Conservation (phyloP, 2,329 filamentous ascomycete genomes). For the Dactylellina drechsleri region DNA sequence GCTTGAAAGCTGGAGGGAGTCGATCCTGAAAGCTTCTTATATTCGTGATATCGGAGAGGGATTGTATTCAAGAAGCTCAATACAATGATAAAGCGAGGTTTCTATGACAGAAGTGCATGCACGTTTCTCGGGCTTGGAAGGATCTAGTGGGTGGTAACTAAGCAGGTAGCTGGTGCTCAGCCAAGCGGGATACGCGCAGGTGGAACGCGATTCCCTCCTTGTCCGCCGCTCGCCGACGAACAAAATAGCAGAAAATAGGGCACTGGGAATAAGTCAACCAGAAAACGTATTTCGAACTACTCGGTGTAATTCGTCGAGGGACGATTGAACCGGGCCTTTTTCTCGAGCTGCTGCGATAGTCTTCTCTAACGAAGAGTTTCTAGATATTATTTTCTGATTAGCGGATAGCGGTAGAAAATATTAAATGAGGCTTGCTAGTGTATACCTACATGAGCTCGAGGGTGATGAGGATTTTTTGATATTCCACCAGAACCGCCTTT, state of each 20-base stretch:
- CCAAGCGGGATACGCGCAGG: constrained; percentile 39
- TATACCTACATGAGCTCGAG: constrained; percentile 36
- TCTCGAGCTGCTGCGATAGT: constrained; percentile 47
- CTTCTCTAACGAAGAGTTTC: constrained; percentile 47
- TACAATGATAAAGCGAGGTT: background rate
- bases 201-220: constrained; percentile 16
- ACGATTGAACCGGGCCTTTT: constrained; percentile 47
- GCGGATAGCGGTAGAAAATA: background rate
- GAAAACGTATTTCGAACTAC: constrained; percentile 50
- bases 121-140: constrained; percentile 10
- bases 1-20: constrained; percentile 3
- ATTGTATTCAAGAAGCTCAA: constrained; percentile 9
- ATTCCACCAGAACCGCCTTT: constrained; percentile 51
- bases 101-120: constrained; percentile 37
- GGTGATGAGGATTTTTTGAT: constrained; percentile 51
- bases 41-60: constrained; percentile 13
- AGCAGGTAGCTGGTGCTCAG: constrained; percentile 18
- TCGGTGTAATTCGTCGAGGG: constrained; percentile 48
- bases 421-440: background rate
- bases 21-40: background rate
- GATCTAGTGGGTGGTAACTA: constrained; percentile 33
- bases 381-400: background rate
- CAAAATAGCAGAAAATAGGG: too few relatives aligned
- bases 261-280: constrained; percentile 3
- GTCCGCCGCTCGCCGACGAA: background rate